Base-by-base conservation (phyloP, 2,329 filamentous ascomycete species). In the Ascochyta lentis region DNA sequence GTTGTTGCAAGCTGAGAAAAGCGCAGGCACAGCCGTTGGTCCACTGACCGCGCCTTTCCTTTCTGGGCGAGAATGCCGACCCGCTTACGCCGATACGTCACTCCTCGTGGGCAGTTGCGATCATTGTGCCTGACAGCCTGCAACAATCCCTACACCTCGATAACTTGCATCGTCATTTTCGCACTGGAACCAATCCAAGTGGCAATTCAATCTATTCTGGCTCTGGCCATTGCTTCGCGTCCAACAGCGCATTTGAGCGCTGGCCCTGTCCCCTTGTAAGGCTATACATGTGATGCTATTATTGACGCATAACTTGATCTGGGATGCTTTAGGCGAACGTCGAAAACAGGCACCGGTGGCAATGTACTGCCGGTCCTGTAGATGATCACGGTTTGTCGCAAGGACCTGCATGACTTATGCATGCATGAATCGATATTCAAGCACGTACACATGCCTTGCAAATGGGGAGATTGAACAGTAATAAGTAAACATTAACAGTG, bases 401-500 rank as follows among this genome's bases (percentile, higher is more conserved):
- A 34, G 34, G 26, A 22, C 10, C 15, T 43, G 41, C 27, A 31
- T 23, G 16, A 43, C 41, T 35, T 19, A 24, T n/a, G 5, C 3
- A 34, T 44, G 13, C 4, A 24, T 12, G 22, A 40, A 29, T 24
- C 19, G 15, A 22, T 6, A 8, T 16, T 6, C 31, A 35, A 26
- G 29, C 19, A 24, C 31, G 6, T 45, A 6, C 42, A 45, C 22
- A 35, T 26, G 12, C 42, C 35, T 45, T 22, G 19, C 19, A 24
- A 13, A 39, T 10, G 29, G n/a, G 13, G 10, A 38, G 19, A 13
- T 39, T 48, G 31, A 43, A 51, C 24, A 48, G 26, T 35, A 40
- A 35, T 22, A 26, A 35, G 31, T 51, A 51, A 51, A 51, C 38
- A 51, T 56, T 51, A 51, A 51, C 22, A 27, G 38, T 56, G 53